phyloP scores from a whole-genome alignment of 2,329 filamentous ascomycete species.

The Paraphaeosphaeria minitans region DNA sequence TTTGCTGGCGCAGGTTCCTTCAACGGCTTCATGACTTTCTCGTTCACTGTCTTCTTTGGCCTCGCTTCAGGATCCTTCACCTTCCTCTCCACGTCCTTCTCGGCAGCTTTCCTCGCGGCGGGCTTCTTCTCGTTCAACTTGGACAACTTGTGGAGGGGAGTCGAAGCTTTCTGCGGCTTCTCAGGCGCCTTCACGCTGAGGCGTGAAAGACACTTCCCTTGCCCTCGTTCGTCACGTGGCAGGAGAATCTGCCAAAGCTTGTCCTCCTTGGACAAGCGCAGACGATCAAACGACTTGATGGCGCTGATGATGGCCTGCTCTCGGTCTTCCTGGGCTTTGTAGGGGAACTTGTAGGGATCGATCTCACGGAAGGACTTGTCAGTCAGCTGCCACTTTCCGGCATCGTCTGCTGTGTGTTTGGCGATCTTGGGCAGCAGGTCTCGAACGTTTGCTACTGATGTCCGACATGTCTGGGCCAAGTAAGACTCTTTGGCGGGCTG shows the following conservation, averaged over 20 bases:
- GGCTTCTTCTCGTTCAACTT: slow-evolving; percentile 53
- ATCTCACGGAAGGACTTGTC: slow-evolving; percentile 66
- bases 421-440: slow-evolving; percentile 57
- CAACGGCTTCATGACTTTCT: slow-evolving; percentile 26
- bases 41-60: slow-evolving; percentile 34
- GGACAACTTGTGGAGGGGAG: slow-evolving; percentile 43
- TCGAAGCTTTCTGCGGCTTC: slow-evolving; percentile 40
- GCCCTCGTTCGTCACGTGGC: slow-evolving; percentile 64
- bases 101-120: slow-evolving; percentile 48
- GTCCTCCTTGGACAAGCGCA: slow-evolving; percentile 64
- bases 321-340: slow-evolving; percentile 60
- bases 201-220: slow-evolving; percentile 65
- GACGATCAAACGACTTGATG: slow-evolving; percentile 66
- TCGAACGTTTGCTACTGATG: slow-evolving; percentile 33
- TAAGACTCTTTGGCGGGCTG: slow-evolving; percentile 37
- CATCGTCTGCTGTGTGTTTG: slow-evolving; percentile 54
- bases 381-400: slow-evolving; percentile 52
- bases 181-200: slow-evolving; percentile 57
- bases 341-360: slow-evolving; percentile 66
- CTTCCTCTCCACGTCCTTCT: slow-evolving; percentile 49
- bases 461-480: slow-evolving; percentile 40
- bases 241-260: slow-evolving; percentile 67
- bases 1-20: slow-evolving; percentile 29
- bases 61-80: slow-evolving; percentile 24
- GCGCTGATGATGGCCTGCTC: slow-evolving; percentile 66